phyloP scores from a whole-genome alignment of 768 basidiomycete species.

The Russula olivacea region DNA sequence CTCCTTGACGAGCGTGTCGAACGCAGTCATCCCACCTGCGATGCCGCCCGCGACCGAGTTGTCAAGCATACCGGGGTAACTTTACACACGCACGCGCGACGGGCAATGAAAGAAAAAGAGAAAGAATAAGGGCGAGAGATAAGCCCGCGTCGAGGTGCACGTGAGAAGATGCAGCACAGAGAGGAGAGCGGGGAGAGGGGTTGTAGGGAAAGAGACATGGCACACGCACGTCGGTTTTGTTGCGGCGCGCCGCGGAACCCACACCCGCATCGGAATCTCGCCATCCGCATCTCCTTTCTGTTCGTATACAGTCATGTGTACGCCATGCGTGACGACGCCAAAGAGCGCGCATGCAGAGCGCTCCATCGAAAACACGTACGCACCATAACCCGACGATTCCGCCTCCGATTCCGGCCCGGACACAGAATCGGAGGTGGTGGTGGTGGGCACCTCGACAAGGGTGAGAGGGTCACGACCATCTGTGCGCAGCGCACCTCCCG shows the following conservation, averaged over 20 bases:
- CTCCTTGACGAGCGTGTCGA: conserved; percentile 82
- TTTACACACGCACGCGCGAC: conserved; percentile 27
- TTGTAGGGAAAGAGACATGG: background rate
- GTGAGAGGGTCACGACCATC: conserved; percentile 23
- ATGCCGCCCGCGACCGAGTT: conserved; percentile 93
- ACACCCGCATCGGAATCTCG: conserved; percentile 46
- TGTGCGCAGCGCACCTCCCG: conserved; percentile 53
- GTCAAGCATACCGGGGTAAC: conserved; percentile 83
- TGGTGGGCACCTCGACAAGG: conserved; percentile 30
- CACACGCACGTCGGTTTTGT: conserved; percentile 82
- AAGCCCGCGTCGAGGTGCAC: background rate
- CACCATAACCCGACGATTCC: conserved; percentile 29
- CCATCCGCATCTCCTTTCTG: conserved; percentile 30
- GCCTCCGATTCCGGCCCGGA: too few relatives aligned
- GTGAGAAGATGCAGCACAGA: background rate
- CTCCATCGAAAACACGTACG: conserved; percentile 86
- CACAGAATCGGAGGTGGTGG: too few relatives aligned
- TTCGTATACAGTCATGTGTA: conserved; percentile 79
- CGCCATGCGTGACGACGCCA: conserved; percentile 85
- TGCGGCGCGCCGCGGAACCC: conserved; percentile 80
- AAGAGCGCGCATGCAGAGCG: conserved; percentile 84
- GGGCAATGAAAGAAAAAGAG: background rate
- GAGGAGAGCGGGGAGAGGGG: too few relatives aligned
- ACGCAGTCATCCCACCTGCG: conserved; percentile 63
- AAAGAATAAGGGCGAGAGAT: background rate